These are phyloP conservation scores for Lactuca sativa DNA, from an alignment of 129 eudicot species.

Conservation along the genomic window DNA sequence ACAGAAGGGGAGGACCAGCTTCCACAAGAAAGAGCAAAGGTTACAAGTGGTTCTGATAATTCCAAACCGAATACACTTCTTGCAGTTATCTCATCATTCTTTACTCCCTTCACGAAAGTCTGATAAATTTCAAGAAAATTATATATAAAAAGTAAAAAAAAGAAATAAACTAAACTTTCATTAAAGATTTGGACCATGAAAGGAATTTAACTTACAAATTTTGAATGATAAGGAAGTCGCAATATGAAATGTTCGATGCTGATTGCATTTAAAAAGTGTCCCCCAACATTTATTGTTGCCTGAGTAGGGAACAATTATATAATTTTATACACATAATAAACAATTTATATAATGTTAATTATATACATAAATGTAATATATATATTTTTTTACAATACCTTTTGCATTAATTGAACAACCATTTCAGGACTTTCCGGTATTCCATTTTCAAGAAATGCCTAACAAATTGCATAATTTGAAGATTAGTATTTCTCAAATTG, in stretches of 20 bases:
- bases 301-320: constrained; percentile 32
- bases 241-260: constrained; percentile 85
- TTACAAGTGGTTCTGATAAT: constrained; percentile 83
- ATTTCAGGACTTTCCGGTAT: constrained; percentile 77
- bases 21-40: constrained; percentile 93
- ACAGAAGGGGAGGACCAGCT: constrained; percentile 99
- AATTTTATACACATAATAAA: not conserved
- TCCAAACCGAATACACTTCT: constrained; percentile 79
- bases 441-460: constrained; percentile 88
- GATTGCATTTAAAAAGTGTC: constrained; percentile 73
- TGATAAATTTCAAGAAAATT: constrained; percentile 19
- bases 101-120: constrained; percentile 71
- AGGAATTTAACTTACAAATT: constrained; percentile 57
- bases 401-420: constrained; percentile 82
- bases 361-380: not conserved
- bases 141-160: not conserved
- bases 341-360: not conserved
- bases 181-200: constrained; percentile 2
- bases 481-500: not conserved
- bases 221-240: constrained; percentile 85
- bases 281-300: constrained; percentile 91
- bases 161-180: not conserved
- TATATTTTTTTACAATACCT: constrained; percentile 39
- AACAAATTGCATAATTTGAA: constrained; percentile 21
- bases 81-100: constrained; percentile 68